Conservation (phyloP, 164 flowering plant species). For the Vitis rotundifolia region DNA sequence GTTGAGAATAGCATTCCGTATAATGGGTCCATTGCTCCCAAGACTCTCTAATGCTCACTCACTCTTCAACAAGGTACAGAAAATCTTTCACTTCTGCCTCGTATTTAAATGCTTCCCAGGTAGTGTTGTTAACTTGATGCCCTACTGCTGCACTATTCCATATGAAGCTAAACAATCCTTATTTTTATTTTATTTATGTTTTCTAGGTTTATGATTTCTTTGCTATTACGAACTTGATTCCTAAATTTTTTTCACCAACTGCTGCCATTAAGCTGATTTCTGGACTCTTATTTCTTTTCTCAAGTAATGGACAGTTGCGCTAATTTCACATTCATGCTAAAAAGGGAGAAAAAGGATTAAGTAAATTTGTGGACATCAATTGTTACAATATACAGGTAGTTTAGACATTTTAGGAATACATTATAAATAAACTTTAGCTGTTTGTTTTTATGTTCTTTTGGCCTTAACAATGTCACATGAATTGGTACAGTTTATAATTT, state of each 20-base stretch:
- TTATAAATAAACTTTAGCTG: too few species aligned
- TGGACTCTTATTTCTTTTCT: not conserved
- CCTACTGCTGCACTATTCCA: too few species aligned
- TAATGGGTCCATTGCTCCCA: constrained; percentile 95
- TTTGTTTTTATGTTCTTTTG: too few species aligned
- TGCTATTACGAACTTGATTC: not conserved
- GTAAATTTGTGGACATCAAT: too few species aligned
- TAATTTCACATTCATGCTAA: too few species aligned
- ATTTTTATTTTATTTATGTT: not conserved
- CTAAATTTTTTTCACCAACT: not conserved
- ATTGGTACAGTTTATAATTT: too few species aligned
- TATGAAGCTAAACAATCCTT: not conserved
- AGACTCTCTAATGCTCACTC: constrained; percentile 79
- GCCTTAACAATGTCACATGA: too few species aligned
- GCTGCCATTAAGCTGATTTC: not conserved
- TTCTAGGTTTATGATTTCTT: too few species aligned
- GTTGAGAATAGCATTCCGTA: constrained; percentile 89
- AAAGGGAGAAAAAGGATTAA: too few species aligned
- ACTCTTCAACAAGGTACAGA: constrained; percentile 80
- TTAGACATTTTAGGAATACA: too few species aligned
- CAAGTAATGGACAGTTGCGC: too few species aligned
- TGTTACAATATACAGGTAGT: too few species aligned
- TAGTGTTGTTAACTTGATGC: not conserved
- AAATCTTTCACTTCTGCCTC: constrained; percentile 2
- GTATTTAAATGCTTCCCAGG: not conserved